Evolutionary conservation across 805 yeast species (phyloP).

Genomic region (Wickerhamiella musiphila): DNA sequence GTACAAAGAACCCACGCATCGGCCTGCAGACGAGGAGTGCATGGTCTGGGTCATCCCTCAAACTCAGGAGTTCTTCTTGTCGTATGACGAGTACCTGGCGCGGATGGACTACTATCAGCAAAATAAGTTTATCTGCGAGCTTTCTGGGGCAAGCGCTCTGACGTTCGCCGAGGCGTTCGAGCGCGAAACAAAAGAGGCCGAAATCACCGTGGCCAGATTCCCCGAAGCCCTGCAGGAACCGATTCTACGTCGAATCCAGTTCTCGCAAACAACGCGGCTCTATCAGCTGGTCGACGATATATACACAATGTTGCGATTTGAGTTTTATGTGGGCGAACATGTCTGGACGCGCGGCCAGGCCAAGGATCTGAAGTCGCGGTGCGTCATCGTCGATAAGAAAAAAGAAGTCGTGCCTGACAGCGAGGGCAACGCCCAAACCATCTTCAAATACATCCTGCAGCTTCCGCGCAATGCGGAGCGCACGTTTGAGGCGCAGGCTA

Average conservation of each 20-base stretch:
- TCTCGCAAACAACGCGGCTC: slow-evolving; percentile 61
- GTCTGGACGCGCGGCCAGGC: slow-evolving; percentile 48
- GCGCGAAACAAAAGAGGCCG: slow-evolving; percentile 37
- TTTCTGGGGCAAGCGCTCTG: slow-evolving; percentile 82
- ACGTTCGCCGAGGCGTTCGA: slow-evolving; percentile 79
- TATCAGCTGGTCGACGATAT: slow-evolving; percentile 82
- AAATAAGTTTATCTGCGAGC: slow-evolving; percentile 83
- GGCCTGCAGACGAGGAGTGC: slow-evolving; percentile 21
- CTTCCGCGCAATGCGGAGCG: neutral
- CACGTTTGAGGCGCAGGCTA: slow-evolving; percentile 6
- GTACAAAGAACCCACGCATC: slow-evolving; percentile 14
- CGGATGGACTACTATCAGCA: slow-evolving; percentile 25
- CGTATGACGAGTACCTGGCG: slow-evolving; percentile 57
- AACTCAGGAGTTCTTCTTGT: slow-evolving; percentile 76
- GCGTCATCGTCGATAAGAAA: slow-evolving; percentile 57
- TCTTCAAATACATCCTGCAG: neutral
- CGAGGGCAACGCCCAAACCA: slow-evolving; percentile 22
- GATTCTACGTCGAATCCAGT: slow-evolving; percentile 69
- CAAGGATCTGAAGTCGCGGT: slow-evolving; percentile 18
- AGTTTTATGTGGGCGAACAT: slow-evolving; percentile 81
- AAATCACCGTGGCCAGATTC: slow-evolving; percentile 55
- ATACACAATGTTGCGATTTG: slow-evolving; percentile 56
- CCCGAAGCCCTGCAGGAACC: slow-evolving; percentile 91
- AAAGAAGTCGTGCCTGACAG: neutral
- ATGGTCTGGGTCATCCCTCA: slow-evolving; percentile 69